A percentile compares a stretch with the other conserved stretches of the same genome.
These are phyloP conservation scores for Pichia paraexigua DNA, from an alignment of 805 yeast genomes.

Conservation along the genomic window DNA sequence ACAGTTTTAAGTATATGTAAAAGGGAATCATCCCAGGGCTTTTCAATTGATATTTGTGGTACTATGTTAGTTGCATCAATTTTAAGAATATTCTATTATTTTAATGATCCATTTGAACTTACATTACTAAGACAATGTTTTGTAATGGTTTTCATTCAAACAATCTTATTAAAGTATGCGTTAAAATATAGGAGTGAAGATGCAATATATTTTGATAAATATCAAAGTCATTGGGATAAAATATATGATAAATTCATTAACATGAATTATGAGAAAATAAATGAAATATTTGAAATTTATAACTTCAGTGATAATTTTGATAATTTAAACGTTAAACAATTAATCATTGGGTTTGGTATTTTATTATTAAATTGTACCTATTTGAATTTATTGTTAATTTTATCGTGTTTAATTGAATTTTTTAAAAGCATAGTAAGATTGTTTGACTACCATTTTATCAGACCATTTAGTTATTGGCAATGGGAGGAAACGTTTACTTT, in stretches of 20 bases:
- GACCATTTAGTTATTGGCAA: conserved; percentile 77
- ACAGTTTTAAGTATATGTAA: conserved; percentile 63
- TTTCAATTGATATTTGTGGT: conserved; percentile 87
- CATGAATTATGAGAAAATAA: conserved; percentile 13
- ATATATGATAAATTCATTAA: conserved; percentile 23
- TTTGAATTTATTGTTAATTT: conserved; percentile 12
- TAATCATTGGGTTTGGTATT: conserved; percentile 7
- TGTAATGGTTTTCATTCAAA: conserved; percentile 79
- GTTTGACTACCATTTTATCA: conserved; percentile 60
- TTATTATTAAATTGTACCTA: conserved; percentile 10
- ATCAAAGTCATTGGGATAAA: conserved; percentile 22
- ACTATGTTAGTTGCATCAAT: conserved; percentile 79
- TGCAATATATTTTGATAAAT: conserved; percentile 31
- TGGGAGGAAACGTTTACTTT: conserved; percentile 39
- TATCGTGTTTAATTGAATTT: conserved; percentile 12
- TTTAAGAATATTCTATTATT: conserved; percentile 66
- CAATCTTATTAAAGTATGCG: conserved; percentile 54
- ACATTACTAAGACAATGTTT: conserved; percentile 70
- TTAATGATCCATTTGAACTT: conserved; percentile 75
- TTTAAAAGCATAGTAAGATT: conserved; percentile 41
- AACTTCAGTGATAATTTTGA: neutral
- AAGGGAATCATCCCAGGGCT: conserved; percentile 64
- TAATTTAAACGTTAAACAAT: neutral
- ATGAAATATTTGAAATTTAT: conserved; percentile 9
- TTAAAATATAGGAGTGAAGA: conserved; percentile 45